Conservation (phyloP, 768 basidiomycete species). For the Psilocybe tampanensis region DNA sequence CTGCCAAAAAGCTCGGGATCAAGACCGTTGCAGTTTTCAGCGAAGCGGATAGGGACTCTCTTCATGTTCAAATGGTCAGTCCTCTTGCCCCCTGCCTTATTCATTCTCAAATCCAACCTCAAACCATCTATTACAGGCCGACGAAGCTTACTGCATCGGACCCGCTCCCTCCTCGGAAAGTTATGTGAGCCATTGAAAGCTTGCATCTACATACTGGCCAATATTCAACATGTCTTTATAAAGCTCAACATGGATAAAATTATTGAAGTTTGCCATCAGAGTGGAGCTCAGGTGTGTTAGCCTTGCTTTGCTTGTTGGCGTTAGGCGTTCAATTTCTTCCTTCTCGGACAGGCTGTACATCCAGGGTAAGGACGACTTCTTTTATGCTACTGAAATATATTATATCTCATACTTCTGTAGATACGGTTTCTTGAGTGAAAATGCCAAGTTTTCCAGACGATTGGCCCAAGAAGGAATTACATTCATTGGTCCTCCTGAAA, state of each 20-base stretch:
- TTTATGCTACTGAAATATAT: neutral
- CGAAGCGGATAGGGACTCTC: conserved; percentile 77
- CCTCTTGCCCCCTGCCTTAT: neutral
- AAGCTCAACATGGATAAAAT: conserved; percentile 90
- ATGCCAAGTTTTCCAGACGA: conserved; percentile 75
- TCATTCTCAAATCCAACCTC: neutral
- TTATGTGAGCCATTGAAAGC: conserved; percentile 61
- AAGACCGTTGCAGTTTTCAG: conserved; percentile 92
- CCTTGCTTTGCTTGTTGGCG: neutral
- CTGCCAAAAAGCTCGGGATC: conserved; percentile 85
- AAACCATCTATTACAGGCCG: conserved; percentile 48
- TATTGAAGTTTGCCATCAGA: conserved; percentile 76
- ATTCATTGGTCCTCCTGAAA: conserved; percentile 89
- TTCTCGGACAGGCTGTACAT: conserved; percentile 71
- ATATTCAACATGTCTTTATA: neutral
- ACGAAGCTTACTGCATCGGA: conserved; percentile 92
- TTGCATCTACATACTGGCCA: neutral
- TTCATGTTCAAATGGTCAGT: conserved; percentile 81
- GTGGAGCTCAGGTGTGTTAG: conserved; percentile 77
- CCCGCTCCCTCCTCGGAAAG: conserved; percentile 88
- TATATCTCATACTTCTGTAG: conserved; percentile 30
- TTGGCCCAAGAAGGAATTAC: conserved; percentile 80
- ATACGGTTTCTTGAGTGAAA: conserved; percentile 93
- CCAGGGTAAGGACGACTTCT: conserved; percentile 65
- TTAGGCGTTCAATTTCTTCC: conserved; percentile 2